Percentiles rank a stretch among this genome's conserved stretches.
These are phyloP conservation scores for Pythium volutum DNA, from an alignment of 352 stramenopile genomes.

Conservation along the genomic window DNA sequence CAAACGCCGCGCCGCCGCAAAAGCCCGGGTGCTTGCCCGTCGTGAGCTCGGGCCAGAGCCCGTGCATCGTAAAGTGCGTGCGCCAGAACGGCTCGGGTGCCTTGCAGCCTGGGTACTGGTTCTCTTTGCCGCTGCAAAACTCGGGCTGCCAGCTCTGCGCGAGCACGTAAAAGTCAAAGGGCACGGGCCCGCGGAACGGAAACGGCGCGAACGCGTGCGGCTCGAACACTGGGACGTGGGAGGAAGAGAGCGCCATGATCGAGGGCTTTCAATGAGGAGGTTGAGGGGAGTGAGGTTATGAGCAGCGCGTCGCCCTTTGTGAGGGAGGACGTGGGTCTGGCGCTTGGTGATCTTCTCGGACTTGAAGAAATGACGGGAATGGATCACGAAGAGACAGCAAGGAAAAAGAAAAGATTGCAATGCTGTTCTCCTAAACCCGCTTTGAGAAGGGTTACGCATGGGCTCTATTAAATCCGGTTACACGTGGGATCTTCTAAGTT, in stretches of 20 bases:
- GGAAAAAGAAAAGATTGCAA: too few species aligned
- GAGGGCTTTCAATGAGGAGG: too few species aligned
- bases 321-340: too few species aligned
- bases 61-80: conserved; percentile 87
- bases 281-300: too few species aligned
- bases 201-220: neutral
- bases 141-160: conserved; percentile 88
- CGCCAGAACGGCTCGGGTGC: conserved; percentile 68
- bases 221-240: conserved; percentile 17
- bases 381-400: too few species aligned
- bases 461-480: too few species aligned
- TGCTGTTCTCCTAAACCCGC: too few species aligned
- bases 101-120: conserved; percentile 65
- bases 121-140: conserved; percentile 69
- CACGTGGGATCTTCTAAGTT: too few species aligned
- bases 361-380: too few species aligned
- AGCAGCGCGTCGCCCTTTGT: too few species aligned
- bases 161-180: conserved; percentile 89
- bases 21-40: conserved; percentile 66
- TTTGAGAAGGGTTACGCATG: too few species aligned
- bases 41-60: conserved; percentile 83
- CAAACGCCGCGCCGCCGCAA: conserved; percentile 72
- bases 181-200: conserved; percentile 6
- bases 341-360: too few species aligned
- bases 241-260: neutral